Evolutionary conservation across 257 asterid genomes (phyloP).

Genomic region (Salvia splendens): DNA sequence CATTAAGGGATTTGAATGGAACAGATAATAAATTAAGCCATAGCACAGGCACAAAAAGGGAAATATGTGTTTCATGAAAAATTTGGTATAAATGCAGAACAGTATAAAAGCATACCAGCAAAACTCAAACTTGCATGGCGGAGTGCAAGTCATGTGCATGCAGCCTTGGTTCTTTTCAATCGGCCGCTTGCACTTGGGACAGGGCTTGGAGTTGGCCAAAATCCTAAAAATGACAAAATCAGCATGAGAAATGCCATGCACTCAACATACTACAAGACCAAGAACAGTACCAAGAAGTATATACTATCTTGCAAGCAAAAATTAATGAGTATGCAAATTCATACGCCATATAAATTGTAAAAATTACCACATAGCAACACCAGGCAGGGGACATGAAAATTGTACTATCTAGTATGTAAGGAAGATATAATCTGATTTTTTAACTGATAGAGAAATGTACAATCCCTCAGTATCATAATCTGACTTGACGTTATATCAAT

Average conservation of each 20-base stretch:
- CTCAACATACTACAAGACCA: slow-evolving; percentile 9
- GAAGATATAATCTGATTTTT: too few species aligned
- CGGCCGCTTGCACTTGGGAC: slow-evolving; percentile 99
- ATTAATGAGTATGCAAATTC: too few species aligned
- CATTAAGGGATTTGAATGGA: slow-evolving; percentile 18
- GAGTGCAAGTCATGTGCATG: slow-evolving; percentile 99
- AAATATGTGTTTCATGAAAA: neutral
- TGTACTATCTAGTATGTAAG: too few species aligned
- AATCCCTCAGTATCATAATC: too few species aligned
- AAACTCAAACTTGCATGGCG: slow-evolving; percentile 96
- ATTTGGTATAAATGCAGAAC: slow-evolving; percentile 3
- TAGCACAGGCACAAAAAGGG: neutral
- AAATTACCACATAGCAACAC: too few species aligned
- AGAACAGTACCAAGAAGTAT: slow-evolving; percentile 17
- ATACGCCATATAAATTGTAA: too few species aligned
- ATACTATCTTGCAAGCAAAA: neutral
- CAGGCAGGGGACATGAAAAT: too few species aligned
- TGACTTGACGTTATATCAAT: too few species aligned
- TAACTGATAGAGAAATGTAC: too few species aligned
- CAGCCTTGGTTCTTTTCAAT: slow-evolving; percentile 99
- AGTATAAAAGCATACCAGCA: slow-evolving; percentile 71
- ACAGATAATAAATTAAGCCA: slow-evolving; percentile 13
- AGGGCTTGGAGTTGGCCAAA: slow-evolving; percentile 96
- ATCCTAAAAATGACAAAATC: slow-evolving; percentile 60
- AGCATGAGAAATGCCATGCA: too few species aligned